Percentiles rank a stretch among this genome's conserved stretches.
phyloP scores from a whole-genome alignment of 2,329 filamentous ascomycete species.

The Neophaeococcomyces aloes region DNA sequence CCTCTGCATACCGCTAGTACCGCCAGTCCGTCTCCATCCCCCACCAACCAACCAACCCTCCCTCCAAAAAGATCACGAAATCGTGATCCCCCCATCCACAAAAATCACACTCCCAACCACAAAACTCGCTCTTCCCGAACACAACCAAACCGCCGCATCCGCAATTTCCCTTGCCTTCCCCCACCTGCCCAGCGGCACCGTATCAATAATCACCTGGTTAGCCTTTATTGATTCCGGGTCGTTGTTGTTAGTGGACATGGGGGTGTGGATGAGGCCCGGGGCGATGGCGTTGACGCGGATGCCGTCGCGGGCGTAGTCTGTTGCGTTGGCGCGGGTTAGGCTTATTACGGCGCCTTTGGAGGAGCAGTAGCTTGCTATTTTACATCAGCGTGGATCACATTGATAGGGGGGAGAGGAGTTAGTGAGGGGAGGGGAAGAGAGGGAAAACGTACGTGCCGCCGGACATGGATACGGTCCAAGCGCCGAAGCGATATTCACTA shows the following conservation, averaged over 20 bases:
- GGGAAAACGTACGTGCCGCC: slow-evolving; percentile 31
- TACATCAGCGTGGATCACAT: no score
- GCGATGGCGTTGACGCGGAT: slow-evolving; percentile 32
- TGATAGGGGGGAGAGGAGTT: no score
- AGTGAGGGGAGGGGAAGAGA: no score
- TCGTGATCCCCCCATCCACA: slow-evolving; percentile 43
- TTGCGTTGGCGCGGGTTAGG: slow-evolving; percentile 32
- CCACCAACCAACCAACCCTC: no score
- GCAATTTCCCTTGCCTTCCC: slow-evolving; percentile 42
- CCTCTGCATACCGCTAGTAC: no score
- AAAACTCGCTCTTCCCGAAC: slow-evolving; percentile 40
- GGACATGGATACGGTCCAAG: slow-evolving; percentile 40
- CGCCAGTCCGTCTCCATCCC: no score
- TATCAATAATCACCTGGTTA: slow-evolving; percentile 35
- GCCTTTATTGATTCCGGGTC: slow-evolving; percentile 27
- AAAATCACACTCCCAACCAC: slow-evolving; percentile 43
- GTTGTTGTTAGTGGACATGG: slow-evolving; percentile 34
- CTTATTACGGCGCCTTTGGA: slow-evolving; percentile 36
- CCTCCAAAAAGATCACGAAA: no score
- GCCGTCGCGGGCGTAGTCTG: slow-evolving; percentile 24
- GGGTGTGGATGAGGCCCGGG: slow-evolving; percentile 38
- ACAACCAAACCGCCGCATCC: slow-evolving; percentile 41
- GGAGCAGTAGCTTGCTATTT: slow-evolving; percentile 33
- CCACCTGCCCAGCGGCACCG: slow-evolving; percentile 44
- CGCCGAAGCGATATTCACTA: slow-evolving; percentile 46